These are phyloP conservation scores for Malassezia furfur DNA, from an alignment of 1,284 basidiomycete genomes.

Conservation along the genomic window DNA sequence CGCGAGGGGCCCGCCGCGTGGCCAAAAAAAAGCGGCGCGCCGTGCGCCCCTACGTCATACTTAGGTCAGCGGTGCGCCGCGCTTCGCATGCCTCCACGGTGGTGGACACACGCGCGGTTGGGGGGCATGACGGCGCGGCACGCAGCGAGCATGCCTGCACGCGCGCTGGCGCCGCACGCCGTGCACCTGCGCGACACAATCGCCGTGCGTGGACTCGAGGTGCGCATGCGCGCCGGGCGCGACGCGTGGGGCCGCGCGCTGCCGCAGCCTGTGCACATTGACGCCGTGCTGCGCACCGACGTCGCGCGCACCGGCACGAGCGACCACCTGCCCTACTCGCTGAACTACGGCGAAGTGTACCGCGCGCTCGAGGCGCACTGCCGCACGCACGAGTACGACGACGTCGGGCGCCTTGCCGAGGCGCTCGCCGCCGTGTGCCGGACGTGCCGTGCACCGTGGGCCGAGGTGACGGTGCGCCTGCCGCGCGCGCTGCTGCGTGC, in stretches of 20 bases:
- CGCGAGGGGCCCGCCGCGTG: too few relatives aligned
- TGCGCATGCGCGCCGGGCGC: constrained; percentile 39
- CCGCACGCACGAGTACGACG: constrained; percentile 19
- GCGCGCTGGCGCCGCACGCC: too few relatives aligned
- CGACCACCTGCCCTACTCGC: constrained; percentile 58
- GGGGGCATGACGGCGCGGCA: too few relatives aligned
- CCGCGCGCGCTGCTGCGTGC: constrained; percentile 56
- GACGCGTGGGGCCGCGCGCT: constrained; percentile 41
- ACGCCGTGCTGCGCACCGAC: constrained; percentile 56
- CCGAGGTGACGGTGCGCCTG: constrained; percentile 53
- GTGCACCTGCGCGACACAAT: constrained; percentile 32
- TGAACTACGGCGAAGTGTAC: constrained; percentile 49
- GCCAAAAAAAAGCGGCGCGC: too few relatives aligned
- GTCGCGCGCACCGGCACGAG: constrained; percentile 54
- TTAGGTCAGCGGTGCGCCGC: background rate
- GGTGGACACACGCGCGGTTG: too few relatives aligned
- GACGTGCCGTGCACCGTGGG: constrained; percentile 49
- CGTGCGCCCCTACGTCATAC: background rate
- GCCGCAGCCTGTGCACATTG: constrained; percentile 57
- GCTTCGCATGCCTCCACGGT: too few relatives aligned
- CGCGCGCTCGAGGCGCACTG: constrained; percentile 43
- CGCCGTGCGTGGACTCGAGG: constrained; percentile 29
- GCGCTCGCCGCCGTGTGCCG: constrained; percentile 52
- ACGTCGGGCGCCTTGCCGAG: constrained; percentile 34
- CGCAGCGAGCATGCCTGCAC: too few relatives aligned